Evolutionary conservation across 768 basidiomycete genomes (phyloP), one percentile per base, ranked within the genome.

Genomic region (Russula emetica): DNA sequence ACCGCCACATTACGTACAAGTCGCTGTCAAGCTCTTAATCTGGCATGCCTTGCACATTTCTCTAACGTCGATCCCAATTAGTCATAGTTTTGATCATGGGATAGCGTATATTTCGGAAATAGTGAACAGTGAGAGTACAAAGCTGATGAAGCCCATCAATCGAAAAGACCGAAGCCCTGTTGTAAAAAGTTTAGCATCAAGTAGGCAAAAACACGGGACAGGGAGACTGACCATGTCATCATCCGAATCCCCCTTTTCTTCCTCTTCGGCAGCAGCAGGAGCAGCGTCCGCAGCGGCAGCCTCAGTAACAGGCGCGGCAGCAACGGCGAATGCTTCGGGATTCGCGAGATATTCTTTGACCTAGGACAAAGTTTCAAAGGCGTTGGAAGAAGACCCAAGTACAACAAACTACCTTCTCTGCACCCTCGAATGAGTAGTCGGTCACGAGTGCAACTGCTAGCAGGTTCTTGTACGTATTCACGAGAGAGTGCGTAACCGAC

Each of bases 381-480:
- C 70, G 72, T 62, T 64, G 72, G 54, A 64, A 70, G 58, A 54
- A 71, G 58, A 54, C 58, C 24, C 63, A 42, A 45, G 32, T 24
- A 58, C 16, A 44, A 32, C 58, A 44, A 73, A 84, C 71, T 66
- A 93, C 94, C 90, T 97, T 92, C 74, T 92, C 92, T 62, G 90
- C 83, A 65, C 87, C 94, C 73, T 95, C 92, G 76, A 98, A 98
- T 59, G 87, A 84, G 85, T 94, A 94, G 52, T 98, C 95, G 65
- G 97, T 98, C 52, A 82, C 86, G 62, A 98, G 78, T 49, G 93
- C 87, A 69, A 98, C 76, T 44, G 93, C 90, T 68, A 99, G 78
- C 68, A 98, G 78, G 83, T 98, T 99, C 87, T 99, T 99, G 90
- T 98, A 98, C 50, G 94, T 85, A 81, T 98, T 98, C 83, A 98